These are phyloP conservation scores for Anacardium occidentale DNA, from an alignment of 345 rosid genomes.

Conservation along the genomic window DNA sequence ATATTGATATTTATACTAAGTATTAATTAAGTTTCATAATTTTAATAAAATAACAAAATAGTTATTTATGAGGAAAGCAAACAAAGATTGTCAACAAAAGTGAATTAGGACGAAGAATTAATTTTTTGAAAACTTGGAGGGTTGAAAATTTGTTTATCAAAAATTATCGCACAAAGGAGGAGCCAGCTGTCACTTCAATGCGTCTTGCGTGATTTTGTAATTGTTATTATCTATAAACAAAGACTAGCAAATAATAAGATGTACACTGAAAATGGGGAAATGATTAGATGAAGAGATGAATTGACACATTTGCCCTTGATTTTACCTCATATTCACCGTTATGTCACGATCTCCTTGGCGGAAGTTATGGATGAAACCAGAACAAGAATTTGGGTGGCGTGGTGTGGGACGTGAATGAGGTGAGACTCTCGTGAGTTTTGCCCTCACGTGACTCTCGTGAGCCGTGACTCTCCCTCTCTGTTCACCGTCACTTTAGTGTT, in stretches of 20 bases:
- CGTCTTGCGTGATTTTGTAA: not conserved
- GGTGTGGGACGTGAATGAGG: not conserved
- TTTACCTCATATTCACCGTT: not conserved
- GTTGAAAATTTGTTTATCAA: too few relatives aligned
- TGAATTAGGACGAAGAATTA: too few relatives aligned
- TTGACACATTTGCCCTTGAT: conserved; percentile 16
- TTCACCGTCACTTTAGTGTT: not conserved
- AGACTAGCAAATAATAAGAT: conserved; percentile 7
- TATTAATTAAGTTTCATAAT: too few relatives aligned
- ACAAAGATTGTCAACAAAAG: too few relatives aligned
- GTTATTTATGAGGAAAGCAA: too few relatives aligned
- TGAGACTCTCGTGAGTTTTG: conserved; percentile 15
- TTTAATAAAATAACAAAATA: too few relatives aligned
- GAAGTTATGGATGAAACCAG: conserved; percentile 6
- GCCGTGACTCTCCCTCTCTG: not conserved
- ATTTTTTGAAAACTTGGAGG: too few relatives aligned
- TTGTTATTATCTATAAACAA: not conserved
- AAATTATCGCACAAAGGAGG: too few relatives aligned
- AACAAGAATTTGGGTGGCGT: not conserved
- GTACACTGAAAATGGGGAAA: not conserved
- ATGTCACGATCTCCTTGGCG: conserved; percentile 1
- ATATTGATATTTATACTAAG: too few relatives aligned
- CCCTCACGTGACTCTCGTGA: conserved; percentile 33
- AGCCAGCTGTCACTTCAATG: not conserved
- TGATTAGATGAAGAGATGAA: not conserved